Conservation (phyloP, 108 stramenopile species). For the Mediolabrus comicus region DNA sequence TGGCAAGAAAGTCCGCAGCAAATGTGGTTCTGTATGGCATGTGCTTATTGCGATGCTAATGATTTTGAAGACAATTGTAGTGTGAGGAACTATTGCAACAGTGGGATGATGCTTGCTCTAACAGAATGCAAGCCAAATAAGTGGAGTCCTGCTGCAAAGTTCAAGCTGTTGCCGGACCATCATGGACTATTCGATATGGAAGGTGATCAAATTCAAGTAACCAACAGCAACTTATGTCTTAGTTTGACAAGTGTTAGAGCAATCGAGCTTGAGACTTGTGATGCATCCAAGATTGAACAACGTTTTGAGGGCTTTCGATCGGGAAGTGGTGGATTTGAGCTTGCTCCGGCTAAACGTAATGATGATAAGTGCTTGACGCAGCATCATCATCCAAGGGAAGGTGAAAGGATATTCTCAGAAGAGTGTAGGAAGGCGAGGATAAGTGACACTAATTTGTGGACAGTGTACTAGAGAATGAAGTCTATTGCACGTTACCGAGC, state of each 20-base stretch:
- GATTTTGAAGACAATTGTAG: constrained; percentile 11
- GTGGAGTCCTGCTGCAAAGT: not conserved
- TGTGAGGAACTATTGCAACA: not conserved
- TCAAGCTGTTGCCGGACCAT: not conserved
- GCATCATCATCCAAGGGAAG: constrained; percentile 20
- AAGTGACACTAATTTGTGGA: constrained; percentile 12
- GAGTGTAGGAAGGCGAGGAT: constrained; percentile 5
- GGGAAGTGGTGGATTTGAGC: not conserved
- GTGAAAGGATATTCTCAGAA: constrained; percentile 10
- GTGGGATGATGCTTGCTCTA: not conserved
- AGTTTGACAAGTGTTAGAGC: constrained; percentile 1
- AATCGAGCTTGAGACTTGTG: constrained; percentile 14
- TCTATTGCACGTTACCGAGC: too few relatives aligned
- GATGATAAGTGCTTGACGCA: constrained; percentile 18
- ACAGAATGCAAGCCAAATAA: not conserved
- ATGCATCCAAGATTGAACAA: not conserved
- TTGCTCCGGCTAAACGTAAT: not conserved
- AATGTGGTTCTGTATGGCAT: constrained; percentile 57
- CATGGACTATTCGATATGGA: not conserved
- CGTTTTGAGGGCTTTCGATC: constrained; percentile 8
- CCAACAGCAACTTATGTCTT: not conserved
- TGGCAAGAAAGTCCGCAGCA: constrained; percentile 65
- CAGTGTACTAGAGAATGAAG: constrained; percentile 5
- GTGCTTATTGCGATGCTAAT: not conserved
- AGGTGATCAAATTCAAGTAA: not conserved